Conservation (phyloP, 108 stramenopile genomes). For the Discostella stelligeroides region DNA sequence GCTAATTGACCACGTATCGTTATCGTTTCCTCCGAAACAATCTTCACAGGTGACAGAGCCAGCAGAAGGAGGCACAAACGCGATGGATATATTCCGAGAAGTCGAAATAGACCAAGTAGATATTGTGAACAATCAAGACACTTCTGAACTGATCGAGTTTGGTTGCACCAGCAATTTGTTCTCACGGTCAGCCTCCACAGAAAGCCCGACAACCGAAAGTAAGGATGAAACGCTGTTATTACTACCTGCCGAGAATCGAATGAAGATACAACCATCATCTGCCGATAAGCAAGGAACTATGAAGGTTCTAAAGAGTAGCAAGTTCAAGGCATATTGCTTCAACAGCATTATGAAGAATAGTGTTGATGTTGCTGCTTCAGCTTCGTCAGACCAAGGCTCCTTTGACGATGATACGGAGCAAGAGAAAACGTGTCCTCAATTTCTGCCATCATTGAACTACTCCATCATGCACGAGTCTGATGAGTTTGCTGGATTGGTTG, state of each 20-base stretch:
- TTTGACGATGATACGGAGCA: neutral
- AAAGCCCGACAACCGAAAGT: conserved; percentile 21
- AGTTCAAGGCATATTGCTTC: conserved; percentile 6
- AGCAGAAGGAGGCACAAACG: neutral
- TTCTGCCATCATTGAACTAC: conserved; percentile 38
- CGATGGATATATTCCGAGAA: neutral
- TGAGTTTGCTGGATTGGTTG: conserved; percentile 14
- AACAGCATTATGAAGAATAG: conserved; percentile 17
- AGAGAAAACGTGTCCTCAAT: conserved; percentile 33
- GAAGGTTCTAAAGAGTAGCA: neutral
- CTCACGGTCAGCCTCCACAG: conserved; percentile 5
- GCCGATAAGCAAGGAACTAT: neutral
- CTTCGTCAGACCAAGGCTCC: neutral
- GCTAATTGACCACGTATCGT: no score
- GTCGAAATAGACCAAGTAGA: neutral
- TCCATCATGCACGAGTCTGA: conserved; percentile 33
- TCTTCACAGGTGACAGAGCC: no score
- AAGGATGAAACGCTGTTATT: conserved; percentile 17
- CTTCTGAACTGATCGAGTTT: conserved; percentile 10
- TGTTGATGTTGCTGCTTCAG: conserved; percentile 5
- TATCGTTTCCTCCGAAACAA: no score
- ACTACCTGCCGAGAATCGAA: conserved; percentile 12
- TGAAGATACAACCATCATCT: neutral
- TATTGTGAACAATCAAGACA: neutral
- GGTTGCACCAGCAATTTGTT: neutral